phyloP scores from a whole-genome alignment of 305 asterid species.

The Fraxinus nigra region DNA sequence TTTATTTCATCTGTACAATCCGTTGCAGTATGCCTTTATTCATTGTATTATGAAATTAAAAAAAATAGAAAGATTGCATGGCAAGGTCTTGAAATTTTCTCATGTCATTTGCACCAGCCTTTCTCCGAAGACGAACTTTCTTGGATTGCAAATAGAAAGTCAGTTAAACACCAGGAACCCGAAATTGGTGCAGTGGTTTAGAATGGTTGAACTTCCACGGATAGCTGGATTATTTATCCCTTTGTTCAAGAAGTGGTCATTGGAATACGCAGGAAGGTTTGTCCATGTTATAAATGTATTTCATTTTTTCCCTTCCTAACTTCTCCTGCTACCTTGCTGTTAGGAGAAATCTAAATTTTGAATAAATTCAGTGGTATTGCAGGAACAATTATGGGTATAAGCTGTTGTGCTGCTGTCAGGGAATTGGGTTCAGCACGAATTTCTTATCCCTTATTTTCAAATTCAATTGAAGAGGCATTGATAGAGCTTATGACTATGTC shows the following conservation, averaged over 20 bases:
- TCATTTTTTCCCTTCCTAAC: not conserved
- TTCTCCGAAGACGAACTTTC: conserved; percentile 45
- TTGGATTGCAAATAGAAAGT: conserved; percentile 47
- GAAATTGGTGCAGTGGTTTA: conserved; percentile 62
- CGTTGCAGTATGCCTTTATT: conserved; percentile 18
- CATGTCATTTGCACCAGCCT: conserved; percentile 45
- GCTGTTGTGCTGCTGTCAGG: conserved; percentile 60
- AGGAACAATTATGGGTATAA: conserved; percentile 66
- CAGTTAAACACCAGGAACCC: conserved; percentile 48
- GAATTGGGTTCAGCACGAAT: conserved; percentile 47
- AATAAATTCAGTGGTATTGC: conserved; percentile 76
- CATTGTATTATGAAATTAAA: conserved; percentile 8
- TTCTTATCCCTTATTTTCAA: conserved; percentile 41
- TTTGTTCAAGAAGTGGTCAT: conserved; percentile 72
- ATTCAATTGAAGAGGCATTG: conserved; percentile 43
- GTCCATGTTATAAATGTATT: conserved; percentile 1
- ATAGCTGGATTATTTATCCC: conserved; percentile 59
- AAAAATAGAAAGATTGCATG: conserved; percentile 3
- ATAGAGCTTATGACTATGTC: conserved; percentile 61
- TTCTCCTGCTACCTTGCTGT: not conserved
- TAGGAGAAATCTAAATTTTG: conserved; percentile 30
- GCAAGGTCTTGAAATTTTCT: conserved; percentile 23
- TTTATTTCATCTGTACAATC: not conserved
- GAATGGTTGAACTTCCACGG: conserved; percentile 57
- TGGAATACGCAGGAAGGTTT: conserved; percentile 82